These are phyloP conservation scores for Heliocybe sulcata DNA, from an alignment of 1,284 basidiomycete species.

Conservation along the genomic window DNA sequence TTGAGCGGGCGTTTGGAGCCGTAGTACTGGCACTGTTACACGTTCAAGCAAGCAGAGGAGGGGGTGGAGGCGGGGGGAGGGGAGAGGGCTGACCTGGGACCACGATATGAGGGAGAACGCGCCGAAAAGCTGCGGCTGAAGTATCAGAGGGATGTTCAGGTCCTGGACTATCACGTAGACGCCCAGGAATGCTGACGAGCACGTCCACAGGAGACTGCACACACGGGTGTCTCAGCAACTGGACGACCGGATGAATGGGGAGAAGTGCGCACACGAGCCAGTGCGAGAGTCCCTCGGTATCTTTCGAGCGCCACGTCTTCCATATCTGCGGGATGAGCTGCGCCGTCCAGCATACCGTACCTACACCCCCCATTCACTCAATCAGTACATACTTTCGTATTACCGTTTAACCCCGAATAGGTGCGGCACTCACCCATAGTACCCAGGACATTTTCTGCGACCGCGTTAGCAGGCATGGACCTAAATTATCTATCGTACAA, in stretches of 20 bases:
- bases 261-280: slow-evolving; percentile 49
- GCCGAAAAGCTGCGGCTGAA: slow-evolving; percentile 74
- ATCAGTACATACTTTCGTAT: not conserved
- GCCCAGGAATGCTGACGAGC: slow-evolving; percentile 59
- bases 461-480: slow-evolving; percentile 29
- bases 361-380: slow-evolving; percentile 21
- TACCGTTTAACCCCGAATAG: not conserved
- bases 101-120: slow-evolving; percentile 57
- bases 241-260: not conserved
- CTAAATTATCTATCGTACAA: not conserved
- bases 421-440: slow-evolving; percentile 41
- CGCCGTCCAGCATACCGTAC: slow-evolving; percentile 61
- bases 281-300: slow-evolving; percentile 66
- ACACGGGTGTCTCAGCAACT: not conserved
- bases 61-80: not conserved
- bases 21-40: slow-evolving; percentile 58
- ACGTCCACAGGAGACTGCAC: slow-evolving; percentile 59
- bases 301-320: slow-evolving; percentile 71
- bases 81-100: slow-evolving; percentile 43
- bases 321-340: slow-evolving; percentile 72
- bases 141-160: slow-evolving; percentile 67
- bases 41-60: slow-evolving; percentile 6
- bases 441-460: slow-evolving; percentile 53
- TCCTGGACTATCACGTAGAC: slow-evolving; percentile 62
- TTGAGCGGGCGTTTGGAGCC: slow-evolving; percentile 28